Evolutionary conservation across 2,329 filamentous ascomycete genomes (phyloP), one percentile per base, ranked within the genome.

Genomic region (Cytospora paraplurivora): DNA sequence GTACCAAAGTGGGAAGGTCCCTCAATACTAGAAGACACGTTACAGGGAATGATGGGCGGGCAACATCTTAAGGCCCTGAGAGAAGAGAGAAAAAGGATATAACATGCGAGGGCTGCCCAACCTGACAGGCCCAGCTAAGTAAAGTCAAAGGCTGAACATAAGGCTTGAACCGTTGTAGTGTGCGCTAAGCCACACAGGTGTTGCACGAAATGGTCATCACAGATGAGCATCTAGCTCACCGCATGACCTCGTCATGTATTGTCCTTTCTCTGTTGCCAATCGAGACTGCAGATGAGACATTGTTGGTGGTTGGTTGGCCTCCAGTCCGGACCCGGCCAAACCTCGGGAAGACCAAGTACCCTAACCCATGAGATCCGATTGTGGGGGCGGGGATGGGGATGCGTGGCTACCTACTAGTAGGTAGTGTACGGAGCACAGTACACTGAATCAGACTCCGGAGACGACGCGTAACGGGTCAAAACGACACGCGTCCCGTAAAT

Each of bases 171-270:
- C 27, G 4, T 27, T 27, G 27, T 27, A 41, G 13, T 41, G 38
- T 4, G 38, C 15, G 17, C 38, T 13, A 17, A 17, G 38, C 15
- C 17, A 7, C 6, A 17, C 13, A 19, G 8, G 38, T 27, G 4
- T 41, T 41, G 38, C 38, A 41, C 27, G 7, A 37, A 19, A 19
- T 59, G 33, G 41, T n/a, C 19, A 21, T 44, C 11, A 32, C 35
- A 41, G 35, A 7, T 32, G 33, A n/a, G 21, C 19, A 41, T 59
- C 37, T 51, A 34, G 34, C 10, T n/a, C 17, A n/a, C 13, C 19
- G 6, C 54, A 56, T 47, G 37, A 44, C 10, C 8, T 41, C 32
- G n/a, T 56, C 34, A 59, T 59, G 56, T 59, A 59, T 35, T 52
- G 56, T 56, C 52, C 52, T 56, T 56, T 51, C n/a, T 35, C 1